A percentile compares a stretch with the other conserved stretches of the same genome.
These are phyloP conservation scores for Tricholoma sp. DNA, from an alignment of 768 basidiomycete genomes.

Conservation along the genomic window DNA sequence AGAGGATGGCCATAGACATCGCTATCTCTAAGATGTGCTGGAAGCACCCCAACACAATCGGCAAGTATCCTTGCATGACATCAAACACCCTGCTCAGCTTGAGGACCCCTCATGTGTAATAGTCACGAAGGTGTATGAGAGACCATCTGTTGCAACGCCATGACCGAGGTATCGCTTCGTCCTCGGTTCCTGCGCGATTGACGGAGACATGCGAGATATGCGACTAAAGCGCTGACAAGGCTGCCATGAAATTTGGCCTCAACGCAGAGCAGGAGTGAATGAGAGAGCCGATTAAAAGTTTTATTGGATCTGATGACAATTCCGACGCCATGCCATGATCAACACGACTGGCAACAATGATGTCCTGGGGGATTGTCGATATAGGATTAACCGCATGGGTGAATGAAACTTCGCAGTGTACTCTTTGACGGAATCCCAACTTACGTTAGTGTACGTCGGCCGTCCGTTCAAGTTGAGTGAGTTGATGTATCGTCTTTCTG, in stretches of 20 bases:
- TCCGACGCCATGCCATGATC: conserved; percentile 8
- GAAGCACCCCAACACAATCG: conserved; percentile 11
- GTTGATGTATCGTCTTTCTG: not conserved
- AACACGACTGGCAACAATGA: conserved; percentile 5
- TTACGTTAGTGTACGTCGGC: conserved; percentile 5
- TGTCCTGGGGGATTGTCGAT: not conserved
- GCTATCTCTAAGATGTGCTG: conserved; percentile 7
- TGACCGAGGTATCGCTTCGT: conserved; percentile 12
- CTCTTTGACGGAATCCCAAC: conserved; percentile 14
- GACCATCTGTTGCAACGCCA: conserved; percentile 14
- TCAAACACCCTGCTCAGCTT: conserved; percentile 11
- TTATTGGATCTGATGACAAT: conserved; percentile 1
- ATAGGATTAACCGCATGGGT: conserved; percentile 7
- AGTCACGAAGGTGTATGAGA: conserved; percentile 10
- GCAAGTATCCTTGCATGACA: conserved; percentile 4
- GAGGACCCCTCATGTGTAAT: conserved; percentile 13
- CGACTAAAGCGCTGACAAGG: conserved; percentile 9
- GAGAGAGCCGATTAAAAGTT: conserved; percentile 8
- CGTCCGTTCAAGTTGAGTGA: not conserved
- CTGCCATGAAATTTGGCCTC: conserved; percentile 10
- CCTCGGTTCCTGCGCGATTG: conserved; percentile 13
- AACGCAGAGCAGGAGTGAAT: conserved; percentile 13
- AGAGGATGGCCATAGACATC: conserved; percentile 3
- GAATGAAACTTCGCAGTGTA: conserved; percentile 14
- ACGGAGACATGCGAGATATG: conserved; percentile 12